These are phyloP conservation scores for Viridothelium virens DNA, from an alignment of 495 filamentous ascomycete species.

Conservation along the genomic window DNA sequence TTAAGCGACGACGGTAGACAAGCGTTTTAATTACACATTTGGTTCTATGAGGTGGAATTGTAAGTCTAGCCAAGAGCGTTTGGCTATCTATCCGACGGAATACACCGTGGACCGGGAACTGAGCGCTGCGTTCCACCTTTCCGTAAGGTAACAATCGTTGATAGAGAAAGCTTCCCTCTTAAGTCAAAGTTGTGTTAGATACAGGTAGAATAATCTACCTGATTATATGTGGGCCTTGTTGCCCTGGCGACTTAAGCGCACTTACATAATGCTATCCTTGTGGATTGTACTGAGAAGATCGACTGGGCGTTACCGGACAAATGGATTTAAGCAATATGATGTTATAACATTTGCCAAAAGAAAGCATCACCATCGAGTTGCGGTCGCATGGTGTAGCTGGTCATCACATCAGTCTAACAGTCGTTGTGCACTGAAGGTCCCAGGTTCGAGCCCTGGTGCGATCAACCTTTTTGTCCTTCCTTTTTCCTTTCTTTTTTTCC, in stretches of 20 bases:
- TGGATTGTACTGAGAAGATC: slow-evolving; percentile 1
- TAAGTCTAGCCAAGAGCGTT: too few species aligned
- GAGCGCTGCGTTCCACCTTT: too few species aligned
- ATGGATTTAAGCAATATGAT: background rate
- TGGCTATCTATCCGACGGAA: too few species aligned
- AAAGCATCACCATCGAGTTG: background rate
- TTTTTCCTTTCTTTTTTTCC: background rate
- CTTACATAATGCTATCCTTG: background rate
- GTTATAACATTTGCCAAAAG: background rate
- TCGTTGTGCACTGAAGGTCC: slow-evolving; percentile 13
- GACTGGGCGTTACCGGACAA: slow-evolving; percentile 1
- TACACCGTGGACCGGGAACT: too few species aligned
- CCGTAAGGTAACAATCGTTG: too few species aligned
- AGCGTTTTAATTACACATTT: too few species aligned
- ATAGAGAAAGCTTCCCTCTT: too few species aligned
- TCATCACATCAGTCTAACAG: slow-evolving; percentile 15
- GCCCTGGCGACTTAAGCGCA: background rate
- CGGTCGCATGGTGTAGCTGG: slow-evolving; percentile 4
- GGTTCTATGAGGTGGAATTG: too few species aligned
- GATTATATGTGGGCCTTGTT: too few species aligned
- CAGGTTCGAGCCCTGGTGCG: slow-evolving; percentile 17
- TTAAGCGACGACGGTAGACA: too few species aligned
- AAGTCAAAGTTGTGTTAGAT: too few species aligned
- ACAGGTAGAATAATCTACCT: too few species aligned
- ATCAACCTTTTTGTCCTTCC: slow-evolving; percentile 10